Evolutionary conservation across 2,329 filamentous ascomycete genomes (phyloP).

Genomic region (Calycina herbarum): DNA sequence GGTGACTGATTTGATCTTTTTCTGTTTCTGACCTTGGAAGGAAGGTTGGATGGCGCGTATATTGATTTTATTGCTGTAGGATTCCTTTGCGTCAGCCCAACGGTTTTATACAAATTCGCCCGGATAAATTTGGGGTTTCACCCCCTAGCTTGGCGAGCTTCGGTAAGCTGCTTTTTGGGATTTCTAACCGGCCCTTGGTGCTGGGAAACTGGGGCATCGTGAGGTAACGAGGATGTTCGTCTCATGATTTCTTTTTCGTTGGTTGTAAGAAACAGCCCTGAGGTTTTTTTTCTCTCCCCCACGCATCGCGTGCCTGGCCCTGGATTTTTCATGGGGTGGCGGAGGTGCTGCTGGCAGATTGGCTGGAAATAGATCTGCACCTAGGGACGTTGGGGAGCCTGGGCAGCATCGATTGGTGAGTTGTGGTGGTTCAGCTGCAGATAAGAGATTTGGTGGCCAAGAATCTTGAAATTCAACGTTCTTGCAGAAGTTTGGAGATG

Average conservation of each 20-base stretch:
- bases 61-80: too few relatives aligned
- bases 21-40: too few relatives aligned
- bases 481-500: not conserved
- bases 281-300: not conserved
- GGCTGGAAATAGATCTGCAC: slow-evolving; percentile 5
- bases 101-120: not conserved
- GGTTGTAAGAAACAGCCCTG: not conserved
- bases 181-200: not conserved
- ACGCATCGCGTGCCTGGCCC: not conserved
- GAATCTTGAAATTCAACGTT: not conserved
- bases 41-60: too few relatives aligned
- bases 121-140: not conserved
- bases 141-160: not conserved
- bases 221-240: not conserved
- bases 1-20: not conserved
- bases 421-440: not conserved
- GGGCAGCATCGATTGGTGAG: not conserved
- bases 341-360: not conserved
- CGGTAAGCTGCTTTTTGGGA: not conserved
- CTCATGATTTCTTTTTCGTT: slow-evolving; percentile 1
- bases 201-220: not conserved
- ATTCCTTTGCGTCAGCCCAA: not conserved
- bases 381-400: not conserved
- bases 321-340: not conserved
- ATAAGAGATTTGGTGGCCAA: slow-evolving; percentile 1